Evolutionary conservation across 345 rosid genomes (phyloP).

Genomic region (Laguncularia racemosa): DNA sequence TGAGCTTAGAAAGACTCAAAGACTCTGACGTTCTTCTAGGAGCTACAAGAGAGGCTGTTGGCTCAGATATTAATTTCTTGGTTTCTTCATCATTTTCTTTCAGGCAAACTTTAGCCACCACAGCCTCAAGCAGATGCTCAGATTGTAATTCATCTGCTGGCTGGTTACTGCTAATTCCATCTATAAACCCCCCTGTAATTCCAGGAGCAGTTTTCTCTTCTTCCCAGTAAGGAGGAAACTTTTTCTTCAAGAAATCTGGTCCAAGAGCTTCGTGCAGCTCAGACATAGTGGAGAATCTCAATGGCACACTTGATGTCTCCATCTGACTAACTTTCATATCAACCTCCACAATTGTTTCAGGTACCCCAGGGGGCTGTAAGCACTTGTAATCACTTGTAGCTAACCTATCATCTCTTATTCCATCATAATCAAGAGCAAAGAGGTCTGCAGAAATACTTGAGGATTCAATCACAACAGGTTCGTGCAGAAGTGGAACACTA

Average conservation of each 20-base stretch:
- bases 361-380: not conserved
- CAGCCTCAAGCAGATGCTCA: conserved; percentile 88
- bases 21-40: conserved; percentile 40
- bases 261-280: conserved; percentile 90
- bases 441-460: conserved; percentile 22
- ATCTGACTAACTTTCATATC: conserved; percentile 7
- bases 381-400: conserved; percentile 7
- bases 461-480: conserved; percentile 22
- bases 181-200: conserved; percentile 31
- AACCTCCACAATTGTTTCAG: too few relatives aligned
- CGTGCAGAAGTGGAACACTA: conserved; percentile 25
- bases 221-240: conserved; percentile 26
- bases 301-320: conserved; percentile 25
- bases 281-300: conserved; percentile 53
- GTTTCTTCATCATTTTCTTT: conserved; percentile 38
- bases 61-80: conserved; percentile 43
- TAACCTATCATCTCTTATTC: conserved; percentile 18
- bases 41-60: conserved; percentile 44
- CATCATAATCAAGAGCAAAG: conserved; percentile 22
- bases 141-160: conserved; percentile 44
- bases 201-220: conserved; percentile 40
- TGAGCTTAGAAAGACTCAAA: conserved; percentile 33
- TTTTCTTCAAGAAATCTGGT: conserved; percentile 44
- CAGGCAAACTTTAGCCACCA: conserved; percentile 64
- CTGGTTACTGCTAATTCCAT: conserved; percentile 48